Base-by-base conservation (phyloP, 2,329 filamentous ascomycete genomes). In the Apiospora malaysiana region DNA sequence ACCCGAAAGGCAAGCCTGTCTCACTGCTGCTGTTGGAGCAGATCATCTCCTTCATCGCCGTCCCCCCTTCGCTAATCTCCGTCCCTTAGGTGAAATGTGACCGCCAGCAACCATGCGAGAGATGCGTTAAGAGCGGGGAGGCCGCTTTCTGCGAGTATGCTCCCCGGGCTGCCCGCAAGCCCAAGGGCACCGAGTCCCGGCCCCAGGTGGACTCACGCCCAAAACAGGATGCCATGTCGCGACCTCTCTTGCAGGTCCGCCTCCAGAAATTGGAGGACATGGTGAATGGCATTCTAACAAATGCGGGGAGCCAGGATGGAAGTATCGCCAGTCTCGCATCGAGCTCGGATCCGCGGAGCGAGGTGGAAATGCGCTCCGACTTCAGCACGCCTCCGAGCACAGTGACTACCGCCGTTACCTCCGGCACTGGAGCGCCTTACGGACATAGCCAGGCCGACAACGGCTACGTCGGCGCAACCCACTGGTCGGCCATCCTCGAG, bases 81-180 rank as follows among this genome's bases (percentile, higher is more conserved):
- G 51, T 37, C 10, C 23, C 4, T 68, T 78, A 77, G 75, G 78
- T 81, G 65, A 83, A 82, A 79, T 83, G 82, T 74, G 81, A 83
- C 71, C 79, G 82, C 47, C 77, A 80, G 68, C 76, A 80, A 63
- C 82, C 81, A n/a, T 83, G 81, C 75, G 79, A 79, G 69, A 78
- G 82, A 71, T 83, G 82, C 71, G 72, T 80, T 56, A 82, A 81
- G 73, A 81, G 79, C 69, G 81, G 79, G 56, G 78, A 81, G 72
- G 78, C 77, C 59, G 77, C 76, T 43, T 78, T 79, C 68, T 83
- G 81, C 73, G 78, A 78, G 69, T 81, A 82, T 76, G 81, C 81
- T n/a, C 76, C 77, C 43, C 79, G 79, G 66, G 76, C 77, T 66
- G 74, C 77, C 66, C 78, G 80, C 68, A 79, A 79, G 72, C 69